Percentiles rank a stretch among this genome's conserved stretches.
Evolutionary conservation across 352 stramenopile genomes (phyloP).

Genomic region (Aphanomyces astaci): DNA sequence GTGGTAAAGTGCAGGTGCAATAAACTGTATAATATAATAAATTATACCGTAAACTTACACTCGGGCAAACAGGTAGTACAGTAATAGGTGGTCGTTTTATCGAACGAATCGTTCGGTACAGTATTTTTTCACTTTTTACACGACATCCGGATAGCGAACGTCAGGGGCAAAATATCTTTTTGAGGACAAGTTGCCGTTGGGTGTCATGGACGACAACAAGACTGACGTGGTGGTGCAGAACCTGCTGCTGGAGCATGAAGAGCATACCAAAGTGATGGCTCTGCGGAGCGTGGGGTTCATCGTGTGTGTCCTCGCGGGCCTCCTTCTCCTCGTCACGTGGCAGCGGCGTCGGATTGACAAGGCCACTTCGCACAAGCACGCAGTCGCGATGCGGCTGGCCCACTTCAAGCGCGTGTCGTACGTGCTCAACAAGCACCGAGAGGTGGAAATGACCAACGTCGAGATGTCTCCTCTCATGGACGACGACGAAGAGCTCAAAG

Average conservation of each 20-base stretch:
- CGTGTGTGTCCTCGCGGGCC: constrained; percentile 6
- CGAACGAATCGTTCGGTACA: too few species aligned
- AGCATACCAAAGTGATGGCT: constrained; percentile 7
- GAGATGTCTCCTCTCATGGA: constrained; percentile 7
- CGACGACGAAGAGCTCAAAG: constrained; percentile 15
- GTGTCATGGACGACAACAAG: background rate
- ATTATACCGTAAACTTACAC: too few species aligned
- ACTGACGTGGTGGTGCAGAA: background rate
- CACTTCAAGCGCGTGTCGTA: constrained; percentile 20
- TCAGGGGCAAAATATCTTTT: too few species aligned
- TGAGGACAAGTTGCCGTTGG: too few species aligned
- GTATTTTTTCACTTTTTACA: too few species aligned
- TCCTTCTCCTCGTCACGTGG: constrained; percentile 12
- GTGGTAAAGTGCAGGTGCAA: too few species aligned
- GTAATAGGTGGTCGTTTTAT: too few species aligned
- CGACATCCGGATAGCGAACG: too few species aligned
- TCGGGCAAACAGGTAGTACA: too few species aligned
- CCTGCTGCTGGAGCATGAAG: background rate
- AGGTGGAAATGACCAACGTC: constrained; percentile 11
- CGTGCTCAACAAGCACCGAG: constrained; percentile 15
- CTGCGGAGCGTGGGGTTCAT: constrained; percentile 8
- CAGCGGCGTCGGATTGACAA: constrained; percentile 6
- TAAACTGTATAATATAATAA: too few species aligned
- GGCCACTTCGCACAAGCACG: background rate
- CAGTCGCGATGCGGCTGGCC: constrained; percentile 11